Conservation (phyloP, 2,329 filamentous ascomycete species). For the Arachnomyces sp. region DNA sequence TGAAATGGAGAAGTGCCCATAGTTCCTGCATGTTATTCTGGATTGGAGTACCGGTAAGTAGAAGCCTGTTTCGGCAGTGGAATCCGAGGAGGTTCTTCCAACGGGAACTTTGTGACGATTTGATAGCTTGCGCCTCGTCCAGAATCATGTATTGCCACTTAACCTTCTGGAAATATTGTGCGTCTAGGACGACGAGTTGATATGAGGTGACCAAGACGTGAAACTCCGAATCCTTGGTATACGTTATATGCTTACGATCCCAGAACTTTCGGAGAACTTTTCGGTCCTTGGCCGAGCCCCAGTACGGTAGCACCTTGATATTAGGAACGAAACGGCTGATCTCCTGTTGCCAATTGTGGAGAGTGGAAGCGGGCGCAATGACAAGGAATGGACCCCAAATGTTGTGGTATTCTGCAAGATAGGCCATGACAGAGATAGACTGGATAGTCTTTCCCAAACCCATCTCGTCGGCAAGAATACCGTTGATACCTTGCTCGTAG, state of each 20-base stretch:
- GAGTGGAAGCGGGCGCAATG: constrained; percentile 87
- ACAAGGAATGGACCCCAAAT: constrained; percentile 98
- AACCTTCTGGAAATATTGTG: constrained; percentile 98
- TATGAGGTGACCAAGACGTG: constrained; percentile 96
- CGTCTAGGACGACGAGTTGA: constrained; percentile 91
- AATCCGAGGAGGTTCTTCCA: constrained; percentile 95
- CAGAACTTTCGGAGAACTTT: constrained; percentile 98
- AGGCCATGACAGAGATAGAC: constrained; percentile 98
- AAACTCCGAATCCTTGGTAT: constrained; percentile 86
- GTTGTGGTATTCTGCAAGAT: constrained; percentile 92
- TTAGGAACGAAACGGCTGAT: constrained; percentile 90
- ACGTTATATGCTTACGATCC: constrained; percentile 96
- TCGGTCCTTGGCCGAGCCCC: constrained; percentile 87
- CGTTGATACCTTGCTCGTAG: constrained; percentile 99
- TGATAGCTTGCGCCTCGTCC: constrained; percentile 97
- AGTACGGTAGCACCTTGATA: constrained; percentile 93
- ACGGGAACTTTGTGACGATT: constrained; percentile 89
- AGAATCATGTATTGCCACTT: constrained; percentile 99
- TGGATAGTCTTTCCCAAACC: constrained; percentile 98
- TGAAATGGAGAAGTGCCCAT: constrained; percentile 96
- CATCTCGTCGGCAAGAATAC: constrained; percentile 98
- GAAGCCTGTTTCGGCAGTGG: constrained; percentile 86
- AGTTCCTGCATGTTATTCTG: constrained; percentile 99
- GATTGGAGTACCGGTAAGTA: constrained; percentile 93
- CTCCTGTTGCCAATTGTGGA: constrained; percentile 99